Percentiles rank a stretch among this genome's conserved stretches.
Evolutionary conservation across 2,329 filamentous ascomycete species (phyloP).

Genomic region (Chaetomium olivaceum): DNA sequence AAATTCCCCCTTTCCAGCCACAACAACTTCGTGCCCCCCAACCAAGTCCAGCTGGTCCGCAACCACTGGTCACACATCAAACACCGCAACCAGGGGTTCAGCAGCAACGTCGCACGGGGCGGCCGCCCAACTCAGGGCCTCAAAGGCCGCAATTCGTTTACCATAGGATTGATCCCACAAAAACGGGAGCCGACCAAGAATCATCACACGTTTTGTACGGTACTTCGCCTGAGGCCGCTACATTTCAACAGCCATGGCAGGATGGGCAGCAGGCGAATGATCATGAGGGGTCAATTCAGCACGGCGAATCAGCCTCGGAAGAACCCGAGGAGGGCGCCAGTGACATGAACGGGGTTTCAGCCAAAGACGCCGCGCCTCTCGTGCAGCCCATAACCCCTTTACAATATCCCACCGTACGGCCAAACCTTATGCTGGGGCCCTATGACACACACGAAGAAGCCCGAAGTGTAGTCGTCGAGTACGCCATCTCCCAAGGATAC

Average conservation of each 20-base stretch:
- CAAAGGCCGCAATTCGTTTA: background rate
- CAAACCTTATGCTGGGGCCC: slow-evolving; percentile 29
- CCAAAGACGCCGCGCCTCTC: slow-evolving; percentile 14
- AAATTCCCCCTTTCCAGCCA: no score
- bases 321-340: no score
- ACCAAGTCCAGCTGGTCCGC: no score
- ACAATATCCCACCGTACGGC: slow-evolving; percentile 23
- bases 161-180: slow-evolving; percentile 9
- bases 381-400: slow-evolving; percentile 23
- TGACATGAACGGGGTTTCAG: no score
- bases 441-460: slow-evolving; percentile 27
- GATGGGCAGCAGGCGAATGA: background rate
- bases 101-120: no score
- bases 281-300: no score
- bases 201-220: background rate
- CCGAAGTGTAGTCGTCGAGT: slow-evolving; percentile 23
- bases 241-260: background rate
- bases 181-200: background rate
- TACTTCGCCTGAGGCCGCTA: background rate
- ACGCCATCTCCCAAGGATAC: slow-evolving; percentile 31
- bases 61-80: no score
- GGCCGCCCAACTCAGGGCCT: slow-evolving; percentile 2
- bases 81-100: no score
- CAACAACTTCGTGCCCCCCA: no score
- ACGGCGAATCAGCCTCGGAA: no score